Evolutionary conservation across 805 yeast species (phyloP), one percentile per base, ranked within the genome.

Genomic region (Isabelozyma pseudorhagii): DNA sequence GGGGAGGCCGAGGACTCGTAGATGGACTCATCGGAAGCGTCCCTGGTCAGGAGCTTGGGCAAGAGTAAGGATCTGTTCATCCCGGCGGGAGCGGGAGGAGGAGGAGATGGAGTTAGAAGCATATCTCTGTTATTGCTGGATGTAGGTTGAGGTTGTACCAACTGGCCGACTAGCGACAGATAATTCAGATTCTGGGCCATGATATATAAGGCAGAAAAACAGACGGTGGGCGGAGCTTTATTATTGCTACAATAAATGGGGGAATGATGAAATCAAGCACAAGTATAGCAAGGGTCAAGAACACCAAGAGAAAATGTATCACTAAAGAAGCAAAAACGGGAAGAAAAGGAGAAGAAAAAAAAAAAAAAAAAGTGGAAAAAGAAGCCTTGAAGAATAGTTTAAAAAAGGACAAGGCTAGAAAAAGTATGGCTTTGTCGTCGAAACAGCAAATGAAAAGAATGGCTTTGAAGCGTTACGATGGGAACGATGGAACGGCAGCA

Each of bases 21-120:
- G 40, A 17, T 14, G 21, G 40, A 38, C 9, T 14, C 21, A 38
- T 14, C 21, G 13, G 40, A 38, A n/a, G 15, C 10, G 41, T 18
- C 11, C 6, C 14, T 39, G 41, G 41, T 39, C 14, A 3, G 14
- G 1, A 18, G 7, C 41, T 18, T 18, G 25, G 41, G 25, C 25
- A 39, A 39, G 4, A 14, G 41, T 14, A 39, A 39, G 25, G 25
- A 39, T 15, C 46, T 28, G 50, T 41, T 17, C 58, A 53, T 18
- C 14, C 25, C 41, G 36, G 36, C 10, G 10, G 36, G 36, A 9
- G 36, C 9, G 8, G 36, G n/a, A 9, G 36, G 36, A 31, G 36
- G 36, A 31, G 36, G 36, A 31, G 36, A 31, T 13, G 36, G 36
- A 31, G 36, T 31, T 31, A 31, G 36, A 31, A 31, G 36, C 36